Conservation (phyloP, 345 rosid species). For the Syzygium aromaticum region DNA sequence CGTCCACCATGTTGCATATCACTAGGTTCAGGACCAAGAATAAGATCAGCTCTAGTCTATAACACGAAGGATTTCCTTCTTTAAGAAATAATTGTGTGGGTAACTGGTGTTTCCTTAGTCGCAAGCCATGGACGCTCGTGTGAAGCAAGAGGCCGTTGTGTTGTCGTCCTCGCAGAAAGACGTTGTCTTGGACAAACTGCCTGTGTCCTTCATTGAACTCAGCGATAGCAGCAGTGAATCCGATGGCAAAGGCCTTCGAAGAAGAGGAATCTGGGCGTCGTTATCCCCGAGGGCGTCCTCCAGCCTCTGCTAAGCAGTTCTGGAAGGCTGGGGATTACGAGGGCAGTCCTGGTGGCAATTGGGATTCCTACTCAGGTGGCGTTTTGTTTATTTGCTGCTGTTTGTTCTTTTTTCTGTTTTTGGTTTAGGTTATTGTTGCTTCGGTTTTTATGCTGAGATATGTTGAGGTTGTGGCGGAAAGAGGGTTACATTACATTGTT, state of each 20-base stretch:
- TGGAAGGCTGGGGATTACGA: slow-evolving; percentile 95
- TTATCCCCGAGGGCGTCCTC: slow-evolving; percentile 39
- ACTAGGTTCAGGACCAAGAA: not conserved
- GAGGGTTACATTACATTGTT: not conserved
- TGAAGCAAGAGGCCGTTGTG: slow-evolving; percentile 32
- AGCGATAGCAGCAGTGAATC: slow-evolving; percentile 44
- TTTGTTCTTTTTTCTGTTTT: not conserved
- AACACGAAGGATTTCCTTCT: not conserved
- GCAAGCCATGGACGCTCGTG: slow-evolving; percentile 23
- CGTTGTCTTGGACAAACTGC: not conserved
- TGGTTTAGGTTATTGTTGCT: not conserved
- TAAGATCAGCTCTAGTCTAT: not conserved
- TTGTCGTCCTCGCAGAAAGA: not conserved
- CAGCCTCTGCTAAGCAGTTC: slow-evolving; percentile 62
- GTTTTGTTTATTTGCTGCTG: not conserved
- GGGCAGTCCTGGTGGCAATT: slow-evolving; percentile 11
- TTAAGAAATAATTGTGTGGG: too few relatives aligned
- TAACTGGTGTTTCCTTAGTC: too few relatives aligned
- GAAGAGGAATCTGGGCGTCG: slow-evolving; percentile 20
- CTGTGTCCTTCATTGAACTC: slow-evolving; percentile 39
- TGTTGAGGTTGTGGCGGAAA: not conserved
- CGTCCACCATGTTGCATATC: not conserved
- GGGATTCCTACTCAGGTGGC: not conserved
- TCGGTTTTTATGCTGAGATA: not conserved
- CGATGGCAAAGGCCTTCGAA: slow-evolving; percentile 11